These are phyloP conservation scores for Arthrobotrys pseudoclavata DNA, from an alignment of 2,329 filamentous ascomycete species.

Conservation along the genomic window DNA sequence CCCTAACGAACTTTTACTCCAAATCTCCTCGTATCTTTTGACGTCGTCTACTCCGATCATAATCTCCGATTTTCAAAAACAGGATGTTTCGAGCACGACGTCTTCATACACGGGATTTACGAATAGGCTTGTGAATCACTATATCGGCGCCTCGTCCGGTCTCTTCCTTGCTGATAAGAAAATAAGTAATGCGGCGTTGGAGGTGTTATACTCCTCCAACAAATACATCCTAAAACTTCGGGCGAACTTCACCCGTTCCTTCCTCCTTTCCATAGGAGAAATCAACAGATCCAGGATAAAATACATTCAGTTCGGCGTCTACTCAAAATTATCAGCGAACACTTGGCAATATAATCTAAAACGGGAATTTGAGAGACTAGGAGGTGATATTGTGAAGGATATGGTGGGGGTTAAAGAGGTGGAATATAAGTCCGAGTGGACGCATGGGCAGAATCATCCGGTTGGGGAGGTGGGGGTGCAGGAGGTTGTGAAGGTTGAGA, in stretches of 20 bases:
- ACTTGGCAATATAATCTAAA: conserved; percentile 40
- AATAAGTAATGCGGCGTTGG: conserved; percentile 29
- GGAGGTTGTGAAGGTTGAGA: conserved; percentile 16
- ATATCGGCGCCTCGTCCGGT: conserved; percentile 32
- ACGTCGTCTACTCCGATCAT: conserved; percentile 36
- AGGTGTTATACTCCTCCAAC: conserved; percentile 32
- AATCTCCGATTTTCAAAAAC: conserved; percentile 44
- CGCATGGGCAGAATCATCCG: conserved; percentile 23
- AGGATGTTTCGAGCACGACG: conserved; percentile 21
- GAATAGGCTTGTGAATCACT: conserved; percentile 29
- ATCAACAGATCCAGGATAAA: conserved; percentile 20
- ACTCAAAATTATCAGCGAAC: conserved; percentile 14
- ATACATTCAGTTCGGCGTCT: conserved; percentile 26
- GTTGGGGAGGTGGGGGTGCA: neutral
- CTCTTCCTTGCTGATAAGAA: conserved; percentile 36
- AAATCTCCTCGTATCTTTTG: conserved; percentile 37
- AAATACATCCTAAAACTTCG: conserved; percentile 34
- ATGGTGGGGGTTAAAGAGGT: conserved; percentile 26
- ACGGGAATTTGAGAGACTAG: conserved; percentile 29
- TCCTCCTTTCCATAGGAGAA: conserved; percentile 32
- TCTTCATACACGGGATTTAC: conserved; percentile 25
- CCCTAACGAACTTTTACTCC: conserved; percentile 36
- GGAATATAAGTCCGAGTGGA: conserved; percentile 41
- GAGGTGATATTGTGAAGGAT: conserved; percentile 11
- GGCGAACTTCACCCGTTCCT: conserved; percentile 33